Evolutionary conservation across 371 early-diverging fungal species (phyloP).

Genomic region (Chytridium lagenaria): DNA sequence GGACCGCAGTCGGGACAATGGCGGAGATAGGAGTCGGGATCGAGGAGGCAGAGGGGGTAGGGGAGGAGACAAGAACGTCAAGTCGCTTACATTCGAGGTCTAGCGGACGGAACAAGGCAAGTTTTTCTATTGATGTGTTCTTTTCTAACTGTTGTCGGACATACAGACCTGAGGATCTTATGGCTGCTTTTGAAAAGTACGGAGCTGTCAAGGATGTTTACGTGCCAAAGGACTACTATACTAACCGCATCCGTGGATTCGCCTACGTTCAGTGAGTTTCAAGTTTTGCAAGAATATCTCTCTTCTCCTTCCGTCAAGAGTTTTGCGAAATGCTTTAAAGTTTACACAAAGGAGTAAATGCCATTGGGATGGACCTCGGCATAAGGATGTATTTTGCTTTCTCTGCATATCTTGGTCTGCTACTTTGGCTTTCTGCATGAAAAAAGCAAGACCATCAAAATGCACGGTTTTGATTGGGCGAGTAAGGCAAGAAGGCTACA

Average conservation of each 20-base stretch:
- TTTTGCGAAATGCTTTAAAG: too few species aligned
- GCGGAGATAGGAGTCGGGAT: conserved; percentile 4
- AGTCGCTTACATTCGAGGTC: conserved; percentile 45
- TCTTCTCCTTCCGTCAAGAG: too few species aligned
- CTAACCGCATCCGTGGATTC: conserved; percentile 48
- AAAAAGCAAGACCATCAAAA: too few species aligned
- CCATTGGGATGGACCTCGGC: too few species aligned
- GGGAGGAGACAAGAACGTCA: conserved; percentile 28
- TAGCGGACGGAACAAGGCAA: conserved; percentile 45
- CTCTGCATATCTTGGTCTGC: too few species aligned
- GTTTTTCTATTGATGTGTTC: not conserved
- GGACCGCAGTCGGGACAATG: not conserved
- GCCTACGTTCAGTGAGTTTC: conserved; percentile 52
- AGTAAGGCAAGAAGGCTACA: too few species aligned
- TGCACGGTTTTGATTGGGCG: too few species aligned
- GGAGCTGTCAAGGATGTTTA: conserved; percentile 53
- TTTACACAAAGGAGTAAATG: too few species aligned
- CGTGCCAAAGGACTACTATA: conserved; percentile 53
- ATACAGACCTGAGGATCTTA: conserved; percentile 46
- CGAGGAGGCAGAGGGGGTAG: not conserved
- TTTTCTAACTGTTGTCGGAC: not conserved
- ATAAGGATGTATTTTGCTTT: too few species aligned
- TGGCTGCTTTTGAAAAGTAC: conserved; percentile 46
- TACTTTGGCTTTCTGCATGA: too few species aligned
- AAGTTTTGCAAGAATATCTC: not conserved